Conservation (phyloP, 192 early-diverging fungal genomes). For the Gonapodya sp. region DNA sequence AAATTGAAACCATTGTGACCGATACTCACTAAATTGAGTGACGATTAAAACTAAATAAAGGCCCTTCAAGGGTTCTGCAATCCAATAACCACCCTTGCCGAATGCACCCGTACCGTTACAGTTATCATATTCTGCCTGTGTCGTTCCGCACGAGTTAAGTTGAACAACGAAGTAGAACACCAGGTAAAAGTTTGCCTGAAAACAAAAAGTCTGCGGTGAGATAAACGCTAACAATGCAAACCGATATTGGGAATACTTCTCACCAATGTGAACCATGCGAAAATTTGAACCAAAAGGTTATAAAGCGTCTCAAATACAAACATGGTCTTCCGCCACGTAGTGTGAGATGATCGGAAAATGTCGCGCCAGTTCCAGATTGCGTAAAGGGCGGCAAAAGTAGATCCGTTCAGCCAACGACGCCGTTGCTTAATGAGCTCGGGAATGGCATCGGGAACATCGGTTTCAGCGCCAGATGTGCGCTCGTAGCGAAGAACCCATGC, state of each 20-base stretch:
- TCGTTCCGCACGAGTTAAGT: not conserved
- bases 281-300: slow-evolving; percentile 67
- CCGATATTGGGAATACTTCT: slow-evolving; percentile 17
- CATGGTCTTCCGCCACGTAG: slow-evolving; percentile 56
- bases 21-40: slow-evolving; percentile 49
- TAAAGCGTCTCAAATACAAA: slow-evolving; percentile 73
- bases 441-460: slow-evolving; percentile 84
- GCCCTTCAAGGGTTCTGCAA: slow-evolving; percentile 58
- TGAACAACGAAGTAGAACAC: slow-evolving; percentile 72
- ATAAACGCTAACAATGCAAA: not conserved
- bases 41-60: slow-evolving; percentile 75
- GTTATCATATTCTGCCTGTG: slow-evolving; percentile 25
- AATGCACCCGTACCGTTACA: slow-evolving; percentile 29
- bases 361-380: slow-evolving; percentile 65
- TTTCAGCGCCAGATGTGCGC: slow-evolving; percentile 75
- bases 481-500: slow-evolving; percentile 82
- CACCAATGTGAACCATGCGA: slow-evolving; percentile 85
- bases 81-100: slow-evolving; percentile 40
- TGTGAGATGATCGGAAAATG: slow-evolving; percentile 71
- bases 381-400: slow-evolving; percentile 87
- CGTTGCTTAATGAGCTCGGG: slow-evolving; percentile 94
- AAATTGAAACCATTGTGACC: not conserved
- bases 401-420: slow-evolving; percentile 93
- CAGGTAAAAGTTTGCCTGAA: slow-evolving; percentile 74
- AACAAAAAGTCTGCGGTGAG: not conserved